Conservation (phyloP, 176 grass and related monocot species). For the Carex myosuroides region DNA sequence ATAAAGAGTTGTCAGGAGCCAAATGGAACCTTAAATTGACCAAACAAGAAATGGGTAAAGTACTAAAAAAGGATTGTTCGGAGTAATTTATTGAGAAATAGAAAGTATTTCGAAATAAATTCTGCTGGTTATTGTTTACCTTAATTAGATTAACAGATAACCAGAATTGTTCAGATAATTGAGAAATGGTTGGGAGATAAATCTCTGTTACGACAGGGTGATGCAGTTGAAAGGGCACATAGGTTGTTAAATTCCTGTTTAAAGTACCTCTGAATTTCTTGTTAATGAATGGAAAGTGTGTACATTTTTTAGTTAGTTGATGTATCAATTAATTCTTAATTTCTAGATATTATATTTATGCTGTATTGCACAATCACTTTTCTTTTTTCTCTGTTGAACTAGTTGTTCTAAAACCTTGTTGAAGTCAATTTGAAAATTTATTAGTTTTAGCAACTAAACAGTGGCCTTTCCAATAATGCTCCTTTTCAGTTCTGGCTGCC, state of each 20-base stretch:
- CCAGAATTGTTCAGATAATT: constrained; percentile 43
- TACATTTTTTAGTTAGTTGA: neutral
- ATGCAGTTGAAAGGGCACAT: constrained; percentile 28
- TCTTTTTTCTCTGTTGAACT: neutral
- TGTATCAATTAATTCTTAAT: neutral
- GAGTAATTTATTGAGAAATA: neutral
- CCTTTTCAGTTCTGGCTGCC: too few species aligned
- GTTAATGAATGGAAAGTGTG: neutral
- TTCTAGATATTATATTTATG: neutral
- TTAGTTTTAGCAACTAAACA: neutral
- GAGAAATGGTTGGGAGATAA: constrained; percentile 51
- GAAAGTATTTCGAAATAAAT: neutral
- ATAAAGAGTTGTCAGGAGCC: neutral
- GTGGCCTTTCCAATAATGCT: neutral
- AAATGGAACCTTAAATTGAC: neutral
- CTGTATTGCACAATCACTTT: neutral
- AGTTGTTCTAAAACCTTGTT: neutral
- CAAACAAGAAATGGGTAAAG: neutral
- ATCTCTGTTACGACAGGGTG: constrained; percentile 18
- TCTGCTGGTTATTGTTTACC: neutral
- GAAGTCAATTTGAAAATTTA: neutral
- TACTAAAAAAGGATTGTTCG: neutral
- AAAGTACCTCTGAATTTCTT: constrained; percentile 21
- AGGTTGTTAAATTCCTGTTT: constrained; percentile 51
- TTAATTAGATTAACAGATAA: constrained; percentile 32